Base-by-base conservation (phyloP, 2,329 filamentous ascomycete genomes). In the Cladosporium colombiae region DNA sequence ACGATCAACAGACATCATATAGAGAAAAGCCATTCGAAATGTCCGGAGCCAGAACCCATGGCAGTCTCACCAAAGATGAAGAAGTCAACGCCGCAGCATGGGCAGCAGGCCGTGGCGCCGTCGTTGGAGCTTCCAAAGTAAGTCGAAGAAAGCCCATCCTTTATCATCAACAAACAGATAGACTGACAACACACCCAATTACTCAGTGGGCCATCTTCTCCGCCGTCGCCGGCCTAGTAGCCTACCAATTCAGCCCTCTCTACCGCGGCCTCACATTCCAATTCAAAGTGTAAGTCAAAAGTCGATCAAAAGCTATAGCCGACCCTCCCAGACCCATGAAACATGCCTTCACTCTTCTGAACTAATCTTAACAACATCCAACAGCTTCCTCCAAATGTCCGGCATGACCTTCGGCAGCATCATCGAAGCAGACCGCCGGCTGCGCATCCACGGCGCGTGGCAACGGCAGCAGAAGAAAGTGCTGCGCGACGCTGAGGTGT, bases 321-420 rank as follows among this genome's bases (percentile, higher is more conserved):
- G n/a, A n/a, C n/a, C n/a, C n/a, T n/a, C n/a, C n/a, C n/a, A n/a
- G n/a, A n/a, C n/a, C n/a, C n/a, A n/a, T n/a, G n/a, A n/a, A n/a
- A n/a, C n/a, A n/a, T n/a, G n/a, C n/a, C n/a, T n/a, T n/a, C n/a
- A n/a, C n/a, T n/a, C n/a, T n/a, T n/a, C n/a, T n/a, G n/a, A n/a
- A n/a, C n/a, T n/a, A n/a, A n/a, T n/a, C n/a, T n/a, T n/a, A n/a
- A n/a, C n/a, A n/a, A n/a, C n/a, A n/a, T n/a, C n/a, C n/a, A n/a
- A n/a, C n/a, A n/a, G n/a, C 33, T 94, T 92, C 74, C 81, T 93
- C 18, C 90, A 93, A 77, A 92, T 93, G 89, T 91, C 89, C n/a
- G 89, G 88, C 67, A 93, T 93, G 91, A 88, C 91, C n/a, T 74
- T 92, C 37, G 91, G 91, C 52, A 84, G 87, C 73, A 91, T 91